Evolutionary conservation across 805 yeast genomes (phyloP).

Genomic region (Nakazawaea ishiwadae): DNA sequence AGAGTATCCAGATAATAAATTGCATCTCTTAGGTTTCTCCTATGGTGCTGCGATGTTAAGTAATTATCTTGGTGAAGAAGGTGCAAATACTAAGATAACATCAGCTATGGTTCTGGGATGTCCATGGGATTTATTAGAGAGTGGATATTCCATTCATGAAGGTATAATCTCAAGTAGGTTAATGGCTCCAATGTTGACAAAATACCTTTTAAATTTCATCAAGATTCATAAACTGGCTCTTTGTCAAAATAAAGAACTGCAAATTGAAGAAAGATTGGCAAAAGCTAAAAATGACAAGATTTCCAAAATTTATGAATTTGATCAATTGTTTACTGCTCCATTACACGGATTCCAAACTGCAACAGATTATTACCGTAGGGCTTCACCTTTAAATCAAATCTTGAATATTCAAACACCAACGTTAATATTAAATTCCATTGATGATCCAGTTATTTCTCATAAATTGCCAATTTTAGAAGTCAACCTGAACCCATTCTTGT

Average conservation of each 20-base stretch:
- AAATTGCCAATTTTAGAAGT: slow-evolving; percentile 49
- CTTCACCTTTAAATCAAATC: slow-evolving; percentile 55
- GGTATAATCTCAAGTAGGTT: slow-evolving; percentile 34
- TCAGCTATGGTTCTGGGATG: slow-evolving; percentile 59
- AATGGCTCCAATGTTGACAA: slow-evolving; percentile 37
- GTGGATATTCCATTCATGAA: slow-evolving; percentile 37
- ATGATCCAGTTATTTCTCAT: slow-evolving; percentile 63
- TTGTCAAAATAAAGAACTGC: slow-evolving; percentile 23
- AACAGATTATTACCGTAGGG: slow-evolving; percentile 58
- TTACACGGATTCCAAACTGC: slow-evolving; percentile 61
- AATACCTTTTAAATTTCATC: slow-evolving; percentile 35
- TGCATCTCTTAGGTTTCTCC: slow-evolving; percentile 67
- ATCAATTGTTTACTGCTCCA: slow-evolving; percentile 55
- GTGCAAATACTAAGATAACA: slow-evolving; percentile 43
- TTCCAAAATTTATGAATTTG: slow-evolving; percentile 50
- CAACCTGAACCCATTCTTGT: slow-evolving; percentile 50
- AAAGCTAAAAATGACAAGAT: slow-evolving; percentile 28
- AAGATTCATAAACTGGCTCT: slow-evolving; percentile 38
- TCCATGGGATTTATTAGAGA: slow-evolving; percentile 70
- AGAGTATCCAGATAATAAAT: slow-evolving; percentile 55
- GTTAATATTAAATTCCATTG: slow-evolving; percentile 53
- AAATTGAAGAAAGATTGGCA: slow-evolving; percentile 24
- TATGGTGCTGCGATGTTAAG: slow-evolving; percentile 66
- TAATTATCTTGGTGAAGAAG: slow-evolving; percentile 69
- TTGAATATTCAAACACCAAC: slow-evolving; percentile 57